These are phyloP conservation scores for Fusarium verticillioides DNA, from an alignment of 2,329 filamentous ascomycete species.

Conservation along the genomic window DNA sequence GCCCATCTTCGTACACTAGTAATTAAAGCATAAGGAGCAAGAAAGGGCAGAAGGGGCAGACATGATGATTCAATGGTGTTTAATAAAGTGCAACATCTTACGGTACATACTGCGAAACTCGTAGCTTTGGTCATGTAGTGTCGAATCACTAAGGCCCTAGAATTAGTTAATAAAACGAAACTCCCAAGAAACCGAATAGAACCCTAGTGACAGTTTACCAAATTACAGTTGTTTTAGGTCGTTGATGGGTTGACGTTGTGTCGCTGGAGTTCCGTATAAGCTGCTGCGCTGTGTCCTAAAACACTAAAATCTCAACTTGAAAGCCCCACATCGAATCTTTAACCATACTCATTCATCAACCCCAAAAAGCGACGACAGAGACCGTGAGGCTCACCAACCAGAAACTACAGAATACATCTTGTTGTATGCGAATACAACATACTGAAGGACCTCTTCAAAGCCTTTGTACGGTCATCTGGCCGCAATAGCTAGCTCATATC, in stretches of 20 bases:
- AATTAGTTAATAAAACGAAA: neutral
- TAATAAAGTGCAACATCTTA: neutral
- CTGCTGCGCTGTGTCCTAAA: conserved; percentile 1
- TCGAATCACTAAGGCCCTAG: neutral
- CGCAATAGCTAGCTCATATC: neutral
- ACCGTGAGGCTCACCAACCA: neutral
- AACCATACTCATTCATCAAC: conserved; percentile 36
- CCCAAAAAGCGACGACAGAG: conserved; percentile 4
- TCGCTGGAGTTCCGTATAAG: neutral
- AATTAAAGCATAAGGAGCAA: neutral
- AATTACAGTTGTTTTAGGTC: neutral
- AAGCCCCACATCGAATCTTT: conserved; percentile 47
- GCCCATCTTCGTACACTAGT: neutral
- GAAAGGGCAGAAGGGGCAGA: neutral
- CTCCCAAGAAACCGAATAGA: neutral
- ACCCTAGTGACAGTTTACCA: neutral
- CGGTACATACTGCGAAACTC: neutral
- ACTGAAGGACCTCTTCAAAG: neutral
- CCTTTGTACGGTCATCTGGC: neutral
- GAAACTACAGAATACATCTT: neutral
- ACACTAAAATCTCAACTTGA: conserved; percentile 44
- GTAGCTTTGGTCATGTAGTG: neutral
- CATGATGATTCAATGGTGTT: neutral
- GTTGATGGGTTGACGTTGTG: neutral
- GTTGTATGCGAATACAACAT: neutral